Percentiles rank a stretch among this genome's conserved stretches.
These are phyloP conservation scores for Barnettozyma sucrosica DNA, from an alignment of 805 yeast genomes.

Conservation along the genomic window DNA sequence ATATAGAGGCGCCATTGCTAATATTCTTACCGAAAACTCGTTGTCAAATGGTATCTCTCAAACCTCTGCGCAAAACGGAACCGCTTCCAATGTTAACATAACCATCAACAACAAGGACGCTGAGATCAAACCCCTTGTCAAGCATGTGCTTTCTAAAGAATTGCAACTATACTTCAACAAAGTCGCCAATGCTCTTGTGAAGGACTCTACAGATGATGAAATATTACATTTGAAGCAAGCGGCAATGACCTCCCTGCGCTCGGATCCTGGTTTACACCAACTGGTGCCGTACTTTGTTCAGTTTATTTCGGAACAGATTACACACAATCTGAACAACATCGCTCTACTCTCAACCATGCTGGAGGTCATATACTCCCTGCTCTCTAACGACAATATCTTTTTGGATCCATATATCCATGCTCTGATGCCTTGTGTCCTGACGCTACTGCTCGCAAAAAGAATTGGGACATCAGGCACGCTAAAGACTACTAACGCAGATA, in stretches of 20 bases:
- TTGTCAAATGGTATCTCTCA: slow-evolving; percentile 26
- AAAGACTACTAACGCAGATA: background rate
- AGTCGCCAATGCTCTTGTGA: slow-evolving; percentile 71
- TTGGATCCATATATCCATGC: slow-evolving; percentile 96
- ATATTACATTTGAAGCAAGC: slow-evolving; percentile 54
- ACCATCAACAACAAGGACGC: slow-evolving; percentile 33
- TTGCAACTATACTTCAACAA: slow-evolving; percentile 89
- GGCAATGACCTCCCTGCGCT: slow-evolving; percentile 76
- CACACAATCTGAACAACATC: slow-evolving; percentile 74
- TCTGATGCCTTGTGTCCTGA: slow-evolving; percentile 91
- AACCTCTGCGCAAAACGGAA: slow-evolving; percentile 10
- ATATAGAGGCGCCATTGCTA: slow-evolving; percentile 75
- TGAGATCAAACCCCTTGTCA: slow-evolving; percentile 83
- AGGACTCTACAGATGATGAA: slow-evolving; percentile 41
- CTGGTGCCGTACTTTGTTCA: slow-evolving; percentile 94
- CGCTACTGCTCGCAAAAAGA: slow-evolving; percentile 81
- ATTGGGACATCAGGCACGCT: slow-evolving; percentile 47
- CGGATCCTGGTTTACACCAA: slow-evolving; percentile 96
- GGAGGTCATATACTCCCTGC: slow-evolving; percentile 79
- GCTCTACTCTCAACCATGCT: slow-evolving; percentile 74
- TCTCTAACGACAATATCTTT: slow-evolving; percentile 78
- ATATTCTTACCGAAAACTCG: slow-evolving; percentile 46
- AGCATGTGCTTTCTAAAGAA: slow-evolving; percentile 92
- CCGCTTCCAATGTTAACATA: slow-evolving; percentile 6
- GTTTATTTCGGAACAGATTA: slow-evolving; percentile 91